These are phyloP conservation scores for Limonium bicolor DNA, from an alignment of 148 eudicot species.

Conservation along the genomic window DNA sequence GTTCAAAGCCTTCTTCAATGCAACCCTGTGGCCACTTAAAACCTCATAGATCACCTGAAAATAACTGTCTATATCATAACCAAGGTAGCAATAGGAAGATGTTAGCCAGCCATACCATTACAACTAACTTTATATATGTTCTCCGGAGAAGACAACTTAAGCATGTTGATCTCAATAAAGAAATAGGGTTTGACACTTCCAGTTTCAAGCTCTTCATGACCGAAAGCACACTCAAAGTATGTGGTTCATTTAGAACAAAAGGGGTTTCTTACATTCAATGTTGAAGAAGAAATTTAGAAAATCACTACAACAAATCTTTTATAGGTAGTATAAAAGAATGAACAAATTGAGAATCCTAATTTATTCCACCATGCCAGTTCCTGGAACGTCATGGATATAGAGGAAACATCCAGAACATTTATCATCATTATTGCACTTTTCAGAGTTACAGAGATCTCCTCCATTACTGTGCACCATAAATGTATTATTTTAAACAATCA, in stretches of 20 bases:
- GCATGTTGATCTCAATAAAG: constrained; percentile 84
- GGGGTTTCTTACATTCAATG: no score
- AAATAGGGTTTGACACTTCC: constrained; percentile 70
- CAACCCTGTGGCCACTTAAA: constrained; percentile 73
- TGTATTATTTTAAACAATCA: no score
- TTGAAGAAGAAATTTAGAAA: no score
- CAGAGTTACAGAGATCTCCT: constrained; percentile 65
- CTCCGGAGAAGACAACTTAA: constrained; percentile 90
- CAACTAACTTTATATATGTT: constrained; percentile 65
- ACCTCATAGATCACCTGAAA: constrained; percentile 94
- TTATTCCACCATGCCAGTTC: constrained; percentile 99
- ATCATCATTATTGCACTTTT: constrained; percentile 84
- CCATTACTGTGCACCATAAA: constrained; percentile 69
- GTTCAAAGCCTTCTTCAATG: constrained; percentile 92
- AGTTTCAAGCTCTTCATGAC: constrained; percentile 71
- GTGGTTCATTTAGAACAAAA: no score
- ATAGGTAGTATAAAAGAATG: no score
- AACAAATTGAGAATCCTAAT: no score
- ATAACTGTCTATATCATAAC: constrained; percentile 7
- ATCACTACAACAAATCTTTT: no score
- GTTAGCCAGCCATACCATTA: no score
- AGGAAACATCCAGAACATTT: constrained; percentile 97
- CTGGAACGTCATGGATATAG: constrained; percentile 97
- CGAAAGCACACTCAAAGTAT: constrained; percentile 97
- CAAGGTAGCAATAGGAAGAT: no score